Evolutionary conservation across 495 filamentous ascomycete species (phyloP).

Genomic region (Penicillium daleae): DNA sequence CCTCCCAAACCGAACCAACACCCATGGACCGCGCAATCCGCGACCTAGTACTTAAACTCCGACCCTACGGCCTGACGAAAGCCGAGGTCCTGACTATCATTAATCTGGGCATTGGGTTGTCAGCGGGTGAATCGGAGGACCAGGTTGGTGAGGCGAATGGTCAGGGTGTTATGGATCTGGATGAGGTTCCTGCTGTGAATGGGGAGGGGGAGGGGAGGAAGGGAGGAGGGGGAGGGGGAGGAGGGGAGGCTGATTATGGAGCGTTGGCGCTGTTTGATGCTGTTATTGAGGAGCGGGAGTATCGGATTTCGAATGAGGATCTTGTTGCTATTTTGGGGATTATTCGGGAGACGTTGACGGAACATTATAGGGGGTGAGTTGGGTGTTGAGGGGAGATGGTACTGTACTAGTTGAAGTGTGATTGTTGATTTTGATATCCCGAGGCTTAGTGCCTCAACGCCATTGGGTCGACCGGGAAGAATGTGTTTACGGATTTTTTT

Average conservation of each 20-base stretch:
- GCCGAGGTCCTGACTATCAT: constrained; percentile 67
- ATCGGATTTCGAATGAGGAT: constrained; percentile 44
- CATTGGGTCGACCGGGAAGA: neutral
- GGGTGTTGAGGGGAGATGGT: constrained; percentile 8
- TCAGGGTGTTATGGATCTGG: constrained; percentile 29
- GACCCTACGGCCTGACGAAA: constrained; percentile 60
- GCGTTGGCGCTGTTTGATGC: constrained; percentile 45
- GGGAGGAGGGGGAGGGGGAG: constrained; percentile 26
- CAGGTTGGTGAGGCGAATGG: constrained; percentile 25
- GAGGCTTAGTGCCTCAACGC: constrained; percentile 1
- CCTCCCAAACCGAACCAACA: constrained; percentile 24
- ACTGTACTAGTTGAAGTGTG: too few relatives aligned
- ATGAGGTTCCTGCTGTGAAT: constrained; percentile 13
- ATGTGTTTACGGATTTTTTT: neutral
- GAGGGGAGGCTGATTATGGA: constrained; percentile 40
- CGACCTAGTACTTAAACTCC: constrained; percentile 45
- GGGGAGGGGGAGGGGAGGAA: constrained; percentile 24
- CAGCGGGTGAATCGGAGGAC: constrained; percentile 9
- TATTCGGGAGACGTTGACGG: constrained; percentile 40
- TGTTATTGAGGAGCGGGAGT: constrained; percentile 51
- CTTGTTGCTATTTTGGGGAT: constrained; percentile 38
- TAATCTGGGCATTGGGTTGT: constrained; percentile 55
- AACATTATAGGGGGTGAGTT: constrained; percentile 22
- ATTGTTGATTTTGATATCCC: constrained; percentile 9
- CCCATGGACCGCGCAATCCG: constrained; percentile 44